Evolutionary conservation across 352 stramenopile genomes (phyloP).

Genomic region (Thraustochytrium sp.): DNA sequence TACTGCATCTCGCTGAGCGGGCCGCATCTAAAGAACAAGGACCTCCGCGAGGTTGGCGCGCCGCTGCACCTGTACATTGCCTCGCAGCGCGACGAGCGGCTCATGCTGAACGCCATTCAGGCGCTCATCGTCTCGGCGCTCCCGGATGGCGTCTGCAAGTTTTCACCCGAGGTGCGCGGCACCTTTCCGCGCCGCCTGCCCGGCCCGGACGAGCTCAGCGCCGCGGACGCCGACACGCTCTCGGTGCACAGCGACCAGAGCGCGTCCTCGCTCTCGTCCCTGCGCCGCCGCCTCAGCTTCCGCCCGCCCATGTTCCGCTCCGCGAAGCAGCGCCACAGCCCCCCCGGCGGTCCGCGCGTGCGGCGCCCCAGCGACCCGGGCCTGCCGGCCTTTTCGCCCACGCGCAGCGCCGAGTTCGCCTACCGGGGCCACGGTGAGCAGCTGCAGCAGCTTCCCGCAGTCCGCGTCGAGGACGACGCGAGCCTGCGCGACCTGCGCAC

Average conservation of each 20-base stretch:
- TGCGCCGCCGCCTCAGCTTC: neutral
- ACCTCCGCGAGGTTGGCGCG: neutral
- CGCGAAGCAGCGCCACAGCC: neutral
- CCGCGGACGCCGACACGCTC: neutral
- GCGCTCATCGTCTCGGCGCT: conserved; percentile 1
- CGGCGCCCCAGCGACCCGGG: too few relatives aligned
- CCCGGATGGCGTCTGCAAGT: neutral
- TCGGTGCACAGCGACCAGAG: neutral
- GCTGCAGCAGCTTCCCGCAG: neutral
- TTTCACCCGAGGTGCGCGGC: neutral
- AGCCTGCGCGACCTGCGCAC: neutral
- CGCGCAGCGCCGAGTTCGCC: neutral
- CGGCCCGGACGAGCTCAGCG: neutral
- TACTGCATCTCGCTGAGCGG: neutral
- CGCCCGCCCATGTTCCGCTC: neutral
- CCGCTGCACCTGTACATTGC: neutral
- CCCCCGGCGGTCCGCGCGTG: too few relatives aligned
- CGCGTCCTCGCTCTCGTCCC: neutral
- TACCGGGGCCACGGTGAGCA: neutral
- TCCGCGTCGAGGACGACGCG: neutral
- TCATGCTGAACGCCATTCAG: neutral
- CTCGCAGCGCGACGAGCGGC: neutral
- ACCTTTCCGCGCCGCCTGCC: neutral
- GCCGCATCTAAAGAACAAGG: neutral
- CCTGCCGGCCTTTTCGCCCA: too few relatives aligned